phyloP scores from a whole-genome alignment of 805 yeast genomes.

The Middelhovenomyces tepae region DNA sequence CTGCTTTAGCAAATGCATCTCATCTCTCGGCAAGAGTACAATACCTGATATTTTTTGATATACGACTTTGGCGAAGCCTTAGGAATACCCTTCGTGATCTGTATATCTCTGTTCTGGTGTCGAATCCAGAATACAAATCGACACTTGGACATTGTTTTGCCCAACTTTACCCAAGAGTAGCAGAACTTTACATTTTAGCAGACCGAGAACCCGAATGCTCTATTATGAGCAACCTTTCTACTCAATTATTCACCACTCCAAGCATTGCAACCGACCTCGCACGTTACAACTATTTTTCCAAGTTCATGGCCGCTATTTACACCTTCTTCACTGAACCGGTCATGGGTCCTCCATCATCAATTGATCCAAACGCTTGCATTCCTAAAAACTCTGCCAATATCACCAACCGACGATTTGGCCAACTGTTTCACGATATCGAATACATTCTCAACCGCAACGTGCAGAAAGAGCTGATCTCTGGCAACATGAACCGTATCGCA shows the following conservation, averaged over 20 bases:
- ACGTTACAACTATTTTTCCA: constrained; percentile 53
- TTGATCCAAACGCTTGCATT: constrained; percentile 25
- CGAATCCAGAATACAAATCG: constrained; percentile 46
- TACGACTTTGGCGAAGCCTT: constrained; percentile 60
- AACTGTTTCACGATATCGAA: constrained; percentile 69
- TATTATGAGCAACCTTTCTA: constrained; percentile 60
- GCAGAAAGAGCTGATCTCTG: constrained; percentile 39
- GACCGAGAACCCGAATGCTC: constrained; percentile 89
- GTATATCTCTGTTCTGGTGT: constrained; percentile 54
- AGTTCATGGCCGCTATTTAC: constrained; percentile 53
- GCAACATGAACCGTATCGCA: constrained; percentile 38
- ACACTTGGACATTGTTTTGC: constrained; percentile 72
- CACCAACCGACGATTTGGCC: constrained; percentile 69
- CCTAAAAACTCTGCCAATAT: constrained; percentile 35
- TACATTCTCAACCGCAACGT: constrained; percentile 66
- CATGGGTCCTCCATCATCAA: constrained; percentile 36
- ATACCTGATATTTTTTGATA: constrained; percentile 54
- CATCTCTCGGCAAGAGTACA: constrained; percentile 36
- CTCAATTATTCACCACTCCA: constrained; percentile 88
- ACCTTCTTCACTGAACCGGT: constrained; percentile 51
- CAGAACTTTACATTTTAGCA: constrained; percentile 56
- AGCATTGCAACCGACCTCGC: constrained; percentile 59
- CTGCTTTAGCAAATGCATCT: neutral
- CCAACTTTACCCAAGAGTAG: constrained; percentile 68
- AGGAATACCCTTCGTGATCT: constrained; percentile 53